phyloP scores from a whole-genome alignment of 140 eudicot genomes.

The Ambrosia hybrid region DNA sequence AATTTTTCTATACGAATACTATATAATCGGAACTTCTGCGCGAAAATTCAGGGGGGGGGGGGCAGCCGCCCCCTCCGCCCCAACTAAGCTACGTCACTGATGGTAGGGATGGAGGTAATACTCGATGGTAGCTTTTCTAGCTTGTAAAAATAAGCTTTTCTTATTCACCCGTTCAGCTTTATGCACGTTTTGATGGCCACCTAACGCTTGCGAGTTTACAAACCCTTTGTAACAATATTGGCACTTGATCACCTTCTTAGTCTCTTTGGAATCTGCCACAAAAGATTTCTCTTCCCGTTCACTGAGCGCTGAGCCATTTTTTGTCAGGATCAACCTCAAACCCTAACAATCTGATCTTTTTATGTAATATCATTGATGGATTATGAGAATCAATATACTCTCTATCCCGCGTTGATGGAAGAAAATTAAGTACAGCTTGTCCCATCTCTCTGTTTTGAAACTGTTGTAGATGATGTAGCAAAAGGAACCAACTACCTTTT shows the following conservation, averaged over 20 bases:
- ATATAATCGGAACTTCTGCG: too few relatives aligned
- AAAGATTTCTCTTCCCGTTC: slow-evolving; percentile 15
- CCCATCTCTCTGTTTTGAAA: slow-evolving; percentile 18
- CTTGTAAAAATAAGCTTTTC: slow-evolving; percentile 67
- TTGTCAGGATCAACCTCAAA: slow-evolving; percentile 20
- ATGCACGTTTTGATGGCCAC: slow-evolving; percentile 29
- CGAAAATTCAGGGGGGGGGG: too few relatives aligned
- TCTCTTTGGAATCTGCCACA: too few relatives aligned
- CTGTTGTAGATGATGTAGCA: slow-evolving; percentile 7
- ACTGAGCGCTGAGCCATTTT: background rate
- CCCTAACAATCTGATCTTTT: slow-evolving; percentile 26
- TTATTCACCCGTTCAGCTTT: slow-evolving; percentile 74
- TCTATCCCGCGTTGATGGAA: slow-evolving; percentile 1
- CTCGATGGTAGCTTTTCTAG: slow-evolving; percentile 51
- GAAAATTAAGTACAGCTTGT: slow-evolving; percentile 23
- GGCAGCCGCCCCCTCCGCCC: too few relatives aligned
- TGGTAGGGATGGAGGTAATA: slow-evolving; percentile 51
- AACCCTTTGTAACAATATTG: too few relatives aligned
- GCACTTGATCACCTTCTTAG: slow-evolving; percentile 9
- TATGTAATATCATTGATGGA: slow-evolving; percentile 12
- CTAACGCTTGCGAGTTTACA: too few relatives aligned
- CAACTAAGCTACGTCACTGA: background rate
- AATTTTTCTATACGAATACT: too few relatives aligned
- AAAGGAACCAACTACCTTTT: slow-evolving; percentile 16
- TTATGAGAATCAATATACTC: background rate